Conservation (phyloP, 371 early-diverging fungal species). For the Coemansia sp. region DNA sequence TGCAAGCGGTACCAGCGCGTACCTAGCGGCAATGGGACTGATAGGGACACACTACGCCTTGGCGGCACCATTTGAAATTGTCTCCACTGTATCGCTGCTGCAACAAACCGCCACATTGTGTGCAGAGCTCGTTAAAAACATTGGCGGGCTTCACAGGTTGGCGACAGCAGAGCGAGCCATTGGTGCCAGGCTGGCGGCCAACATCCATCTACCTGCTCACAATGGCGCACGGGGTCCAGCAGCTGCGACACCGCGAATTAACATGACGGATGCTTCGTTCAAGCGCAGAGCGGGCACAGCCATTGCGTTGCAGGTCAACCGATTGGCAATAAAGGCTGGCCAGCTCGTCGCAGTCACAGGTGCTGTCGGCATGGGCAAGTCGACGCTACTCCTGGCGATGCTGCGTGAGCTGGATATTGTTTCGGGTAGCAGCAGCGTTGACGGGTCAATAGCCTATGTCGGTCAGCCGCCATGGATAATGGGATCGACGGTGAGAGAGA, state of each 20-base stretch:
- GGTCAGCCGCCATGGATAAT: slow-evolving; percentile 61
- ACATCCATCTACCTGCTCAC: background rate
- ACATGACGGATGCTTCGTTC: slow-evolving; percentile 8
- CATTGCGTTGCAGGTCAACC: background rate
- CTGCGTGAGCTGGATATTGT: slow-evolving; percentile 74
- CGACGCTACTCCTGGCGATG: slow-evolving; percentile 76
- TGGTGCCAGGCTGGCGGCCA: background rate
- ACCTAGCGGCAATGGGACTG: slow-evolving; percentile 3
- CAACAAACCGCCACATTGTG: slow-evolving; percentile 12
- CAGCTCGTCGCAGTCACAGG: slow-evolving; percentile 54
- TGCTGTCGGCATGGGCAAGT: slow-evolving; percentile 85
- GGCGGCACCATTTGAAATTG: background rate
- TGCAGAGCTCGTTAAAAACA: slow-evolving; percentile 3
- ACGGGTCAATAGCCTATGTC: slow-evolving; percentile 58
- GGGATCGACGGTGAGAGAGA: slow-evolving; percentile 56
- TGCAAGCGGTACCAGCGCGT: slow-evolving; percentile 6
- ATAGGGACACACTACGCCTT: background rate
- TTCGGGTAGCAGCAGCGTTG: slow-evolving; percentile 36
- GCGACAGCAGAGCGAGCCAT: slow-evolving; percentile 12
- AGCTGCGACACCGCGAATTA: background rate
- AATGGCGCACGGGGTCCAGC: too few relatives aligned
- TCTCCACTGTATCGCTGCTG: slow-evolving; percentile 7
- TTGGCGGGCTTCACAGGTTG: slow-evolving; percentile 11
- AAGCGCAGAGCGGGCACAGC: background rate
- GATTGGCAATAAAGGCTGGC: background rate